Evolutionary conservation across 352 stramenopile genomes (phyloP).

Genomic region (Pythium phragmitis): DNA sequence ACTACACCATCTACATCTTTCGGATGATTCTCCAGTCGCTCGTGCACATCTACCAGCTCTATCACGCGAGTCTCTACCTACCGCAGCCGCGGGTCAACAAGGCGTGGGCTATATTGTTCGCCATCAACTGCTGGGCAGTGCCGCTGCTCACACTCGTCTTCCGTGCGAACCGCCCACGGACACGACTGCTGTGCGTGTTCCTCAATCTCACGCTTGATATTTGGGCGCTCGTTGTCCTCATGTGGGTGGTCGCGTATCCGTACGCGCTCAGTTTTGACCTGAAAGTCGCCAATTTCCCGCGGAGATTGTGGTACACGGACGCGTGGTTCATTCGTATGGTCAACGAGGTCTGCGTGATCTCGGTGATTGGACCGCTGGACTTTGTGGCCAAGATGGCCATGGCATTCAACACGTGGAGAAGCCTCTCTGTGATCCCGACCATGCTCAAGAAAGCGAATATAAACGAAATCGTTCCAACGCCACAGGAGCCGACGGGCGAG

Average conservation of each 20-base stretch:
- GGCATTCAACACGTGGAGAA: constrained; percentile 12
- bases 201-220: constrained; percentile 22
- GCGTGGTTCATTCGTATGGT: constrained; percentile 38
- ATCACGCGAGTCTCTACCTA: constrained; percentile 9
- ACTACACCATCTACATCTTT: constrained; percentile 12
- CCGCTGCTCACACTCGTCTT: constrained; percentile 13
- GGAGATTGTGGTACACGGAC: constrained; percentile 38
- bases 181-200: constrained; percentile 13
- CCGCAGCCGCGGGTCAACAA: constrained; percentile 9
- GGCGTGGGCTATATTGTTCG: constrained; percentile 12
- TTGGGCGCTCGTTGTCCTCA: constrained; percentile 9
- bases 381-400: constrained; percentile 27
- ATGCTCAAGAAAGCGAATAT: constrained; percentile 9
- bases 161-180: constrained; percentile 6
- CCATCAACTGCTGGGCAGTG: constrained; percentile 15
- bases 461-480: neutral
- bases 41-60: constrained; percentile 17
- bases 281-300: constrained; percentile 9
- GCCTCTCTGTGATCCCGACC: constrained; percentile 14
- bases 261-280: constrained; percentile 4
- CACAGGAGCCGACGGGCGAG: neutral
- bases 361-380: constrained; percentile 26
- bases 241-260: neutral
- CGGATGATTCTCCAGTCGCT: constrained; percentile 13
- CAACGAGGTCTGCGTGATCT: constrained; percentile 47